phyloP scores from a whole-genome alignment of 108 stramenopile genomes.

The Stephanodiscus triporus region DNA sequence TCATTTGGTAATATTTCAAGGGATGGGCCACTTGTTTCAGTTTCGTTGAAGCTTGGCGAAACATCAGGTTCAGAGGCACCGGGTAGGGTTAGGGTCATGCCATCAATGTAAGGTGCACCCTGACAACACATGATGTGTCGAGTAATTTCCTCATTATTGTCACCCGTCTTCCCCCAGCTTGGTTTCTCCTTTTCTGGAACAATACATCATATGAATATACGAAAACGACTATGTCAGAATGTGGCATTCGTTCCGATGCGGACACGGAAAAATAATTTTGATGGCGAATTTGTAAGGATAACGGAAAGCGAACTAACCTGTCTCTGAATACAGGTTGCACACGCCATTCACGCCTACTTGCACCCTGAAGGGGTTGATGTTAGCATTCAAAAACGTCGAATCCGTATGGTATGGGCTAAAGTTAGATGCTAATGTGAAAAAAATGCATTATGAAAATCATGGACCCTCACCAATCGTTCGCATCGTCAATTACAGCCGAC shows the following conservation, averaged over 20 bases:
- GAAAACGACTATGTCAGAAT: neutral
- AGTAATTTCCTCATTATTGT: conserved; percentile 38
- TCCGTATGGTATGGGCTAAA: no score
- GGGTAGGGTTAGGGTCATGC: neutral
- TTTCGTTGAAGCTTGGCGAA: neutral
- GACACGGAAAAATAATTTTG: neutral
- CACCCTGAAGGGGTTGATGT: conserved; percentile 9
- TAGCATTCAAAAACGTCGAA: no score
- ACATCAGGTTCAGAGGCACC: neutral
- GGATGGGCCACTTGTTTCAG: neutral
- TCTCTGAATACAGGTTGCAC: conserved; percentile 36
- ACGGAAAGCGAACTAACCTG: conserved; percentile 2
- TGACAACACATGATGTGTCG: conserved; percentile 23
- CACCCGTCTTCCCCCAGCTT: conserved; percentile 33
- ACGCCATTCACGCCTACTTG: conserved; percentile 25
- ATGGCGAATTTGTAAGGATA: neutral
- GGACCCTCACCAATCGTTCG: conserved; percentile 29
- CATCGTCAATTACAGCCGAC: conserved; percentile 38
- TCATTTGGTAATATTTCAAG: neutral
- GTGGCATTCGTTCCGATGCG: neutral
- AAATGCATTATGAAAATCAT: no score
- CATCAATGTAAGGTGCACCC: neutral
- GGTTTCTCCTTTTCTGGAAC: conserved; percentile 10
- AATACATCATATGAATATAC: neutral
- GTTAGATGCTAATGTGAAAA: no score